phyloP scores from a whole-genome alignment of 768 basidiomycete species.

The Hortiboletus campestris region DNA sequence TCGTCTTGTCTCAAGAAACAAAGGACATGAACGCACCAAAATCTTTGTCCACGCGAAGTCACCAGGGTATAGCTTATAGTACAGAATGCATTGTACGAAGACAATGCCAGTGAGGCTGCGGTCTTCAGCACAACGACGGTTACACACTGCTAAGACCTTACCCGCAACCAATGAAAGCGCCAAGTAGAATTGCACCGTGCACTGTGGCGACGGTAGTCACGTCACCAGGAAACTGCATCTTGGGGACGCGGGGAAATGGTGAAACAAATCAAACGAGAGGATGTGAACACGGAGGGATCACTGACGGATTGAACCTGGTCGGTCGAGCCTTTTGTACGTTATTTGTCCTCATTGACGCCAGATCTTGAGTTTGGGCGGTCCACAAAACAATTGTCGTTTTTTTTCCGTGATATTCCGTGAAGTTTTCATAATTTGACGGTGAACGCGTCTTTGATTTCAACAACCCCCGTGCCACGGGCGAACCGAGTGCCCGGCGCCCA shows the following conservation, averaged over 20 bases:
- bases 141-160: conserved; percentile 1
- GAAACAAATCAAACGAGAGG: conserved; percentile 25
- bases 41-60: conserved; percentile 27
- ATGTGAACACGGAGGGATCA: conserved; percentile 30
- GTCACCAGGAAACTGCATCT: conserved; percentile 27
- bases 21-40: conserved; percentile 17
- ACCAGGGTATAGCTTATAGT: conserved; percentile 32
- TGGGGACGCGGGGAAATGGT: neutral
- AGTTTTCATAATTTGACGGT: conserved; percentile 4
- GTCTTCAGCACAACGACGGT: conserved; percentile 2
- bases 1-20: no score
- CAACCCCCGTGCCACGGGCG: neutral
- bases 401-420: conserved; percentile 21
- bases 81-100: conserved; percentile 30
- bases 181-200: conserved; percentile 32
- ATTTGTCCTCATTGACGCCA: conserved; percentile 32
- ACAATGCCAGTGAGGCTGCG: conserved; percentile 31
- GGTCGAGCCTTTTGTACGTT: conserved; percentile 31
- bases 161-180: conserved; percentile 31
- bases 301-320: conserved; percentile 1
- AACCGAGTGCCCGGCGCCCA: neutral
- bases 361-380: conserved; percentile 19
- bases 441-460: neutral
- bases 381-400: conserved; percentile 9
- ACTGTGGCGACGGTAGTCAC: conserved; percentile 30